Percentiles rank a stretch among this genome's conserved stretches.
Conservation (phyloP, 768 basidiomycete species). For the Rhodosporidiobolus odoratus region DNA sequence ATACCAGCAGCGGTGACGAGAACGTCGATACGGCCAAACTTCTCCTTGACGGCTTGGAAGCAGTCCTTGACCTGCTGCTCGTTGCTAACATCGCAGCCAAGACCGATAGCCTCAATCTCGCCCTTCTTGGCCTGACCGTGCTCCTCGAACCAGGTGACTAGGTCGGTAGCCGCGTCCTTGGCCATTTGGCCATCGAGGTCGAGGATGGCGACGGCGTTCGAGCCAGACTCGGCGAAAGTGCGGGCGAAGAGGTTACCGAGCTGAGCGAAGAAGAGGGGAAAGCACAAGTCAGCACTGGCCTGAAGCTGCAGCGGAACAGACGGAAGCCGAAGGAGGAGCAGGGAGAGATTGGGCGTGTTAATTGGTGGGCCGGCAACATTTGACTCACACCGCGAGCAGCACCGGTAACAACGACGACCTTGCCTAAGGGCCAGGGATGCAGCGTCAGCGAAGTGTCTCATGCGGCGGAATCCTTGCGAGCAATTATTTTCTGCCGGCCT, state of each 20-base stretch:
- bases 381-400: conserved; percentile 65
- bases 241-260: conserved; percentile 85
- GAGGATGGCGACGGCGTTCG: conserved; percentile 69
- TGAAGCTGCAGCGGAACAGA: background rate
- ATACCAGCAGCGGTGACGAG: conserved; percentile 78
- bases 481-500: background rate
- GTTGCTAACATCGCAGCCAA: conserved; percentile 82
- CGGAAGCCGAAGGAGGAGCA: background rate
- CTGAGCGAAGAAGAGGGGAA: background rate
- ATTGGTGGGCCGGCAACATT: too few species aligned
- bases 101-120: conserved; percentile 63
- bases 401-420: conserved; percentile 90
- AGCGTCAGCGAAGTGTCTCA: background rate
- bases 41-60: conserved; percentile 60
- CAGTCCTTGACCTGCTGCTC: conserved; percentile 71
- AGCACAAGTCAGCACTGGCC: background rate
- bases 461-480: background rate
- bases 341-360: background rate
- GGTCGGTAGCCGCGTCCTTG: conserved; percentile 62
- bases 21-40: conserved; percentile 67
- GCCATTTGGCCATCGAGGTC: conserved; percentile 73
- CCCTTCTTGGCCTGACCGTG: conserved; percentile 57
- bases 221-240: conserved; percentile 82
- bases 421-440: background rate
- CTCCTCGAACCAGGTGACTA: conserved; percentile 54